Evolutionary conservation across 2,329 filamentous ascomycete genomes (phyloP), one percentile per base, ranked within the genome.

Genomic region (Neoascochyta sp.): DNA sequence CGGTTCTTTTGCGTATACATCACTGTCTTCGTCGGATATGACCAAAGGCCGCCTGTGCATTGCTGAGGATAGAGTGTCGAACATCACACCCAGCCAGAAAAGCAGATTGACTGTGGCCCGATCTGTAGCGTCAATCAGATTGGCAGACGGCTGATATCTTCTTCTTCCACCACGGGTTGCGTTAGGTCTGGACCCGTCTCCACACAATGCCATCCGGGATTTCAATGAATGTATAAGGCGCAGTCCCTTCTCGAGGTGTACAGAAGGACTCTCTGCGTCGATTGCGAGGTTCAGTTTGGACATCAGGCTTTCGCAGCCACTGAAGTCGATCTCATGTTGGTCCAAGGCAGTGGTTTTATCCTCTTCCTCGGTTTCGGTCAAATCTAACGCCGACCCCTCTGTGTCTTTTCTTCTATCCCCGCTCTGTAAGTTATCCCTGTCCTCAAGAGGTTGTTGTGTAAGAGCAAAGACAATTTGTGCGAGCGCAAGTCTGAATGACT

Each of bases 51-150:
- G 64, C 27, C 67, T 61, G 28, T 71, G 65, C 63, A 78, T 74
- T 1, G 73, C 72, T 0, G 75, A 67, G 0, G 71, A 75, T 7
- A 77, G 53, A 0, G 74, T 78, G 43, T 78, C 75, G 26, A 76
- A 73, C 74, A 78, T 78, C 24, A 77, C 62, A 0, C 70, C 71
- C 10, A 79, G 58, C 75, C 75, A 79, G 45, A 73, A 78, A 3
- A 78, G 46, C 8, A 78, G 54, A 9, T 71, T 65, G 15, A 78
- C 62, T 0, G 75, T 77, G 8, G 66, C 57, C 11, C 57, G 55
- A 50, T 70, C 57, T 11, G 63, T 57, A 16, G 46, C 34, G 23
- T 52, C 56, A 9, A 64, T 43, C 5, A 39, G 36, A 16, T 48
- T 45, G 4, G 36, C 27, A 5, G 41, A 40, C n/a, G 35, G 27